These are phyloP conservation scores for Aspergillus pseudoviridinutans DNA, from an alignment of 2,329 filamentous ascomycete species.

Conservation along the genomic window DNA sequence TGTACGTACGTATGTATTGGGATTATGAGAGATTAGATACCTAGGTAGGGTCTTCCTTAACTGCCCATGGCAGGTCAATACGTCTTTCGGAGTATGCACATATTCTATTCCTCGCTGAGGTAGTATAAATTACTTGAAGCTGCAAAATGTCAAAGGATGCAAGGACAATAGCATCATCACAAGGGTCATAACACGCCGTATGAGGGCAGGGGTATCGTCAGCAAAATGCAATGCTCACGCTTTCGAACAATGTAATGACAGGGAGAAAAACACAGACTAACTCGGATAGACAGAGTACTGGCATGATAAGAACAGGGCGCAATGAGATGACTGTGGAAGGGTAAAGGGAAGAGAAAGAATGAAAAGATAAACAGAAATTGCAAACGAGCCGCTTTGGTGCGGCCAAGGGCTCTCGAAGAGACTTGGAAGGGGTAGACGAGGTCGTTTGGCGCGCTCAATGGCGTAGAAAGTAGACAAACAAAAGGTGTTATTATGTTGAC, in stretches of 20 bases:
- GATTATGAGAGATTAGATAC: background rate
- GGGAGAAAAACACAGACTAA: background rate
- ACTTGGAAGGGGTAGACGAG: background rate
- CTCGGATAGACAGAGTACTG: background rate
- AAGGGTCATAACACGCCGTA: conserved; percentile 22
- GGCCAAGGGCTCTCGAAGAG: background rate
- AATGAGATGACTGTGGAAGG: background rate
- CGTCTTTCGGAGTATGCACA: background rate
- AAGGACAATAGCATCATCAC: conserved; percentile 11
- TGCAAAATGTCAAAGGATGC: background rate
- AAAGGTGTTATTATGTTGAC: background rate
- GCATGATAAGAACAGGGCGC: background rate
- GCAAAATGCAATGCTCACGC: conserved; percentile 12
- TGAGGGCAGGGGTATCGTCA: conserved; percentile 21
- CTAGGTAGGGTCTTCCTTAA: no score
- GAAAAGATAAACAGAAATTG: background rate
- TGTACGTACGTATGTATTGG: background rate
- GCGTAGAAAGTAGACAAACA: background rate
- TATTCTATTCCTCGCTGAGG: background rate
- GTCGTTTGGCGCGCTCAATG: background rate
- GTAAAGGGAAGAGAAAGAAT: background rate
- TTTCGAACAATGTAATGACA: conserved; percentile 1
- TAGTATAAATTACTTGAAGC: background rate
- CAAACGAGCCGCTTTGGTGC: background rate
- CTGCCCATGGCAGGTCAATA: background rate